phyloP scores from a whole-genome alignment of 371 early-diverging fungal species.

The Homolaphlyctis polyrhiza region DNA sequence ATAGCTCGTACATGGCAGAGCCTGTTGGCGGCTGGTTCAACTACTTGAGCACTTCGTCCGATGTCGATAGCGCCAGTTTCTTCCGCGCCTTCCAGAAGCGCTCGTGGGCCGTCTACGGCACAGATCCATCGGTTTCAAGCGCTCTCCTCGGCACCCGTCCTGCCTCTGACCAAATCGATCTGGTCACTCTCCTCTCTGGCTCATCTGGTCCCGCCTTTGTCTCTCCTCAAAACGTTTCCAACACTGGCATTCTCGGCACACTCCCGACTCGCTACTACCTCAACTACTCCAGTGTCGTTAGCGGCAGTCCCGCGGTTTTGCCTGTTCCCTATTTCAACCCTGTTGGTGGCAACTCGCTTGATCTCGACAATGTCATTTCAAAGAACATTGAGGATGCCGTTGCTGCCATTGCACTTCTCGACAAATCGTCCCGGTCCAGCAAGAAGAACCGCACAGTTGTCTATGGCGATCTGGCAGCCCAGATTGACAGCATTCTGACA shows the following conservation, averaged over 20 bases:
- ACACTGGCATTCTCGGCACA: conserved; percentile 16
- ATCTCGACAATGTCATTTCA: conserved; percentile 14
- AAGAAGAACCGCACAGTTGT: too few relatives aligned
- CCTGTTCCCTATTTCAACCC: conserved; percentile 14
- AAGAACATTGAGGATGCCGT: conserved; percentile 8
- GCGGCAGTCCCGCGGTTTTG: background rate
- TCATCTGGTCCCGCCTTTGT: background rate
- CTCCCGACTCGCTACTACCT: conserved; percentile 17
- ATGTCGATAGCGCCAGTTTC: background rate
- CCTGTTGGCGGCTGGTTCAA: conserved; percentile 25
- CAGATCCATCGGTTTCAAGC: conserved; percentile 11
- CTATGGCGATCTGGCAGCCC: background rate
- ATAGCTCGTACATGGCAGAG: conserved; percentile 16
- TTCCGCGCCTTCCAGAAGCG: conserved; percentile 20
- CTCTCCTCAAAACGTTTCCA: conserved; percentile 1
- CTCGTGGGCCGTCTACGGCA: conserved; percentile 25
- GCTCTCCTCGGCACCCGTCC: conserved; percentile 16
- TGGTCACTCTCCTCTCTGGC: background rate
- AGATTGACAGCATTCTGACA: conserved; percentile 5
- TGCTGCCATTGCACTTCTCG: conserved; percentile 9
- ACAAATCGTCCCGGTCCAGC: conserved; percentile 16
- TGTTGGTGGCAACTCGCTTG: conserved; percentile 4
- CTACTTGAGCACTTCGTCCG: conserved; percentile 7
- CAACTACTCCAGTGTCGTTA: conserved; percentile 3
- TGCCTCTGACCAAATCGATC: background rate